Base-by-base conservation (phyloP, 139 green algal species). In the Tetradesmus lagerheimii region DNA sequence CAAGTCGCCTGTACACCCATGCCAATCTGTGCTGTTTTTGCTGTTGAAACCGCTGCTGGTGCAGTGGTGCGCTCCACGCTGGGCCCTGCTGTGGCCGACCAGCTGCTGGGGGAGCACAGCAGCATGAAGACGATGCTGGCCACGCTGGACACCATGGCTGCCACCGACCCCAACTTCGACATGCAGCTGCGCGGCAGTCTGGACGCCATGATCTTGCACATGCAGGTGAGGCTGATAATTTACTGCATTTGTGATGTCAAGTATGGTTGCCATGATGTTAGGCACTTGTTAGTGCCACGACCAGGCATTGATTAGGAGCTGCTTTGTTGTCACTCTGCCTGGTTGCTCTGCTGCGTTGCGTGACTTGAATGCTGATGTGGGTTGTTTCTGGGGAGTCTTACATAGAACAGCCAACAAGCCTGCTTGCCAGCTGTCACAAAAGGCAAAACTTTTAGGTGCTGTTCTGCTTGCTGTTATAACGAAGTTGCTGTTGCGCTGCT, bases 141-240 rank as follows among this genome's bases (percentile, higher is more conserved):
- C 0, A 78, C 76, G 38, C 67, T 91, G 64, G 88, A 91, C 88
- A 91, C 80, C 41, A 77, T 91, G 80, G 67, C 27, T 6, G 79
- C 45, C 9, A 67, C 41, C 23, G 80, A 91, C 74, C 80, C 80
- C 37, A 82, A 14, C 80, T 91, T 91, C 81, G 88, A 91, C 50
- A 88, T 83, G 20, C 78, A 82, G 47, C 57, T 91, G 27, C 35
- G 88, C 12, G 41, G 35, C 31, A 67, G 18, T 34, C 18, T 90
- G 71, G 86, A 84, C 71, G 31, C 20, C 45, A 78, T 85, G 75
- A 67, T 90, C 6, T 25, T 16, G 31, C 86, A 90, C 34, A 84
- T 90, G 71, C 71, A 88, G 83, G 83, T 88, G 37, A 0, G 74
- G 67, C 18, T 0, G 67, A n/a, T 78, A n/a, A 14, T 39, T 0